phyloP scores from a whole-genome alignment of 176 grass and related monocot species.

The Carex myosuroides region DNA sequence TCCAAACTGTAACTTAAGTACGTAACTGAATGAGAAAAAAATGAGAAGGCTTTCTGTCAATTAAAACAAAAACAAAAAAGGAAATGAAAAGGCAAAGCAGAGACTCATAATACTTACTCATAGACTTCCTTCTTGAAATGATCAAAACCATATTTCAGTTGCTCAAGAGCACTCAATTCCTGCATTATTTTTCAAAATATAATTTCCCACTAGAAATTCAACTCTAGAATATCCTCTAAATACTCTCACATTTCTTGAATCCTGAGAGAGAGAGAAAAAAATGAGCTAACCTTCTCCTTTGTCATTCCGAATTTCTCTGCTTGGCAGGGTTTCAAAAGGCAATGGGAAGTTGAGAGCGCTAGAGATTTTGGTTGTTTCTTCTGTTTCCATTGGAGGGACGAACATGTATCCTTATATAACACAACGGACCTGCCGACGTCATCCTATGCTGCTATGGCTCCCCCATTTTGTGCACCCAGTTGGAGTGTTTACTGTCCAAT shows the following conservation, averaged over 20 bases:
- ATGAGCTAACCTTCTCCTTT: neutral
- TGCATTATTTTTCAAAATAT: conserved; percentile 18
- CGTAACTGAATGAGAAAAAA: neutral
- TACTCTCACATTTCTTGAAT: neutral
- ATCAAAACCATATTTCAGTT: conserved; percentile 36
- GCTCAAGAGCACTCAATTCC: conserved; percentile 31
- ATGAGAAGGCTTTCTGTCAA: neutral
- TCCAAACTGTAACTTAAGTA: neutral
- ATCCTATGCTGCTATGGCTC: neutral
- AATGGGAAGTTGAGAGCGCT: neutral
- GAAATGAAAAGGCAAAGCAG: neutral
- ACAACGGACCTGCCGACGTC: neutral
- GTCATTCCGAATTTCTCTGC: neutral
- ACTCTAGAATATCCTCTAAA: neutral
- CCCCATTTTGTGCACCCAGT: neutral
- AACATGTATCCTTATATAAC: neutral
- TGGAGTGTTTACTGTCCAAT: neutral
- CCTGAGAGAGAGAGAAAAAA: neutral
- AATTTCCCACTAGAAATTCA: neutral
- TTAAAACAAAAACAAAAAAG: neutral
- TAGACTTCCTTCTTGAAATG: conserved; percentile 35
- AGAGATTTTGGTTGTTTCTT: neutral
- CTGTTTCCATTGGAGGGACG: neutral
- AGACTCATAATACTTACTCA: conserved; percentile 25
- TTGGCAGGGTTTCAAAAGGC: neutral